Conservation (phyloP, 1,139 yeast genomes). For the Wickerhamomyces sp. region DNA sequence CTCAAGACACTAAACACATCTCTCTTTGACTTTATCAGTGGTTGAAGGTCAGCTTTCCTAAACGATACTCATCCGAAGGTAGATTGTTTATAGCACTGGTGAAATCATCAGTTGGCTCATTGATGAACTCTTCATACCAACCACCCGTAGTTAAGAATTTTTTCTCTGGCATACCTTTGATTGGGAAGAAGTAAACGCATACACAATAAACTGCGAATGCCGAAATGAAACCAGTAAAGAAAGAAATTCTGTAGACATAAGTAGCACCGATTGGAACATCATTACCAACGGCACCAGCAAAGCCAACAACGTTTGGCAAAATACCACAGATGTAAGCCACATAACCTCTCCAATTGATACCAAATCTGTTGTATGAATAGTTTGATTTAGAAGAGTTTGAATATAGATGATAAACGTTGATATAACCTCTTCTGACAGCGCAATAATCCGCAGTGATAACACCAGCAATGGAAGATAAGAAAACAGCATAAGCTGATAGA, state of each 20-base stretch:
- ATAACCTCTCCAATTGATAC: slow-evolving; percentile 79
- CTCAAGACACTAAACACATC: too few species aligned
- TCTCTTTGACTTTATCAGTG: too few species aligned
- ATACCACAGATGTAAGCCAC: slow-evolving; percentile 71
- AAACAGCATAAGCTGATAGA: slow-evolving; percentile 80
- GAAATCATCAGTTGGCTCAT: slow-evolving; percentile 64
- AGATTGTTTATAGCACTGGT: slow-evolving; percentile 32
- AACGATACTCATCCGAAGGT: slow-evolving; percentile 20
- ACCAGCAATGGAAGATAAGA: slow-evolving; percentile 84
- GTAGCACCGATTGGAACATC: slow-evolving; percentile 77
- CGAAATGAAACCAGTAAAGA: slow-evolving; percentile 66
- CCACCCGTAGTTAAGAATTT: slow-evolving; percentile 45
- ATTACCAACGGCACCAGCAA: slow-evolving; percentile 74
- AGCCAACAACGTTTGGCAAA: slow-evolving; percentile 80
- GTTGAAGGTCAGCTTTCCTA: slow-evolving; percentile 2
- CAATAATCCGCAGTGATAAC: slow-evolving; percentile 75
- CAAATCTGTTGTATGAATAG: slow-evolving; percentile 59
- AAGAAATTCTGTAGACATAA: slow-evolving; percentile 64
- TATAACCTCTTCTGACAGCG: slow-evolving; percentile 67
- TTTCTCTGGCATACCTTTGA: slow-evolving; percentile 51
- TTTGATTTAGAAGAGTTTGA: slow-evolving; percentile 37
- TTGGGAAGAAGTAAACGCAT: slow-evolving; percentile 51
- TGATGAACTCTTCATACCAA: slow-evolving; percentile 55
- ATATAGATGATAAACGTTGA: slow-evolving; percentile 62
- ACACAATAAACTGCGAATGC: slow-evolving; percentile 48